Base-by-base conservation (phyloP, 306 rosid species). In the Vigna trinervia region DNA sequence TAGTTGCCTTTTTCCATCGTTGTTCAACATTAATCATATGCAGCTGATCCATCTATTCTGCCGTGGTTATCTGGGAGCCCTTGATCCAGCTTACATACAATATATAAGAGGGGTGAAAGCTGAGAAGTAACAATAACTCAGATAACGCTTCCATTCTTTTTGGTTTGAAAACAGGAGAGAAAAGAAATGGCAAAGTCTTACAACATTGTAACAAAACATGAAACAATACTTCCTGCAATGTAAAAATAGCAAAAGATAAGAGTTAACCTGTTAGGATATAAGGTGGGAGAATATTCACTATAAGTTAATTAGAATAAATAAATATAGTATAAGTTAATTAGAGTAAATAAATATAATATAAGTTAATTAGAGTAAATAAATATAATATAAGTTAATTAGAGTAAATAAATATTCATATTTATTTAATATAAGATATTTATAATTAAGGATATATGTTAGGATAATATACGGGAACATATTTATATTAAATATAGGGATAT, bases 11-110 rank as follows among this genome's bases (percentile, higher is more conserved):
- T 81, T 70, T 90, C 99, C 98, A 95, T 36, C 98, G 97, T 83
- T 91, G 97, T 84, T 95, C 99, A 78, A 95, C 92, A 86, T 95
- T 92, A 75, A 91, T 95, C 99, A 61, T 92, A 95, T 34, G 99
- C 99, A 75, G 98, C 97, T 69, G 97, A 96, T 63, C 98, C 99
- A 12, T 95, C 97, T 68, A 95, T 86, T 88, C 90, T 88, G 86
- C 98, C 99, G 92, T 30, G 98, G 99, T 86, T 95, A 80, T 86
- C 99, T 84, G 48, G 99, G 99, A 81, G 82, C 89, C 84, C 78
- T 90, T 52, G 83, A 76, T 80, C 94, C 97, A 86, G 91, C 76
- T 97, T 95, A 80, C 53, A 80, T 74, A 69, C 52, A 82, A 73
- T 77, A 68, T 28, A 69, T 32, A 51, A 78, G 62, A 46, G 45